These are phyloP conservation scores for Tranzscheliella williamsii DNA, from an alignment of 1,284 basidiomycete species.

Conservation along the genomic window DNA sequence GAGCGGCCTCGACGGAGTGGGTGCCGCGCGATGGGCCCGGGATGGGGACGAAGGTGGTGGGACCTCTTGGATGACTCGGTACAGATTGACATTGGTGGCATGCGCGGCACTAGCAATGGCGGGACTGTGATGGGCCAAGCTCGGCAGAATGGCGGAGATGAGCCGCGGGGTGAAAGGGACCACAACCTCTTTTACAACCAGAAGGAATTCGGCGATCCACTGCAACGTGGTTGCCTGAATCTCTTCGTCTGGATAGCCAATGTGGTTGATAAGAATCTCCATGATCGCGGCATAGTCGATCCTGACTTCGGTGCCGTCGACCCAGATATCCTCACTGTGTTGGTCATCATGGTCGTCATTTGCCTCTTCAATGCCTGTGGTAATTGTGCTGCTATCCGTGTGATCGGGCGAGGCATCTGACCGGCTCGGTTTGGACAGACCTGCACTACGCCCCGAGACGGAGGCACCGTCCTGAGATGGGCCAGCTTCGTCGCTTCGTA, in stretches of 20 bases:
- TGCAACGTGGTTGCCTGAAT: constrained; percentile 67
- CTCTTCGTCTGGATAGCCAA: constrained; percentile 71
- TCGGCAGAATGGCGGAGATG: constrained; percentile 87
- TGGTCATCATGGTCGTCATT: constrained; percentile 58
- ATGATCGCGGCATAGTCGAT: constrained; percentile 91
- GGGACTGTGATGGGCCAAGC: constrained; percentile 85
- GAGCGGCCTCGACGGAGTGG: not conserved
- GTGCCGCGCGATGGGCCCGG: constrained; percentile 1
- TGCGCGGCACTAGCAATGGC: constrained; percentile 86
- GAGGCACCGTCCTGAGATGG: not conserved
- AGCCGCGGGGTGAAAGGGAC: constrained; percentile 91
- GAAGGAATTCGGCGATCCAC: constrained; percentile 90
- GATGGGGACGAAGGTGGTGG: constrained; percentile 71
- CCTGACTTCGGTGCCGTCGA: constrained; percentile 87
- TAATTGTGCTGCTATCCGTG: not conserved
- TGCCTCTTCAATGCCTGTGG: constrained; percentile 8
- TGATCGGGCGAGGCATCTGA: not conserved
- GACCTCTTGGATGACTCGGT: constrained; percentile 80
- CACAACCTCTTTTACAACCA: constrained; percentile 85
- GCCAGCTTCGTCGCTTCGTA: too few relatives aligned
- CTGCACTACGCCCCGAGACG: not conserved
- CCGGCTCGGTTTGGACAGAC: not conserved
- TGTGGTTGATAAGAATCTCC: constrained; percentile 88
- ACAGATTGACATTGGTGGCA: constrained; percentile 82
- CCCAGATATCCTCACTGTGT: constrained; percentile 69